Evolutionary conservation across 805 yeast genomes (phyloP).

Genomic region (Lachancea dasiensis): DNA sequence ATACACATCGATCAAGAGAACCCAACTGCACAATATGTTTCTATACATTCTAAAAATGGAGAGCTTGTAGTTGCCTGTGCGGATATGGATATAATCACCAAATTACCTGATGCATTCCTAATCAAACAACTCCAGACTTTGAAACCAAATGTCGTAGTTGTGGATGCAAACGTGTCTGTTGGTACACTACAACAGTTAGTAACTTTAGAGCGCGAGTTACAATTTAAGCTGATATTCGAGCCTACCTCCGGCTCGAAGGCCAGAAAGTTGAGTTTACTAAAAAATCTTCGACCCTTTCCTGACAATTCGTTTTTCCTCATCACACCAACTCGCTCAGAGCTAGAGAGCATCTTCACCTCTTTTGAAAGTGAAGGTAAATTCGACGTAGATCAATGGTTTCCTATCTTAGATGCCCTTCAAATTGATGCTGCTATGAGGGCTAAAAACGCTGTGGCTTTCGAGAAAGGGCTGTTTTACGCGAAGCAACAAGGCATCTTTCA

Average conservation of each 20-base stretch:
- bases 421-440: constrained; percentile 29
- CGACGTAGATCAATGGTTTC: constrained; percentile 69
- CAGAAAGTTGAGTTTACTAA: constrained; percentile 36
- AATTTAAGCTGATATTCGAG: constrained; percentile 47
- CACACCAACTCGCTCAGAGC: constrained; percentile 68
- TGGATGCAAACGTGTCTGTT: constrained; percentile 64
- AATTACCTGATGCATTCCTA: constrained; percentile 40
- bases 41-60: constrained; percentile 59
- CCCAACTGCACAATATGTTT: constrained; percentile 65
- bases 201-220: constrained; percentile 17
- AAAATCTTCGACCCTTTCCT: constrained; percentile 43
- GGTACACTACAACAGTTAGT: constrained; percentile 37
- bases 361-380: constrained; percentile 40
- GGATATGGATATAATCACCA: constrained; percentile 70
- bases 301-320: constrained; percentile 38
- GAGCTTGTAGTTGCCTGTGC: constrained; percentile 71
- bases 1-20: constrained; percentile 10
- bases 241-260: constrained; percentile 75
- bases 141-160: constrained; percentile 45
- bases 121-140: constrained; percentile 35
- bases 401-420: constrained; percentile 53
- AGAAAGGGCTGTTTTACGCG: constrained; percentile 23
- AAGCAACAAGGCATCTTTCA: constrained; percentile 48
- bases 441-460: not conserved
- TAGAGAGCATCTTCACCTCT: constrained; percentile 46